Evolutionary conservation across 441 rosid genomes (phyloP).

Genomic region (Cnidoscolus chayamansa): DNA sequence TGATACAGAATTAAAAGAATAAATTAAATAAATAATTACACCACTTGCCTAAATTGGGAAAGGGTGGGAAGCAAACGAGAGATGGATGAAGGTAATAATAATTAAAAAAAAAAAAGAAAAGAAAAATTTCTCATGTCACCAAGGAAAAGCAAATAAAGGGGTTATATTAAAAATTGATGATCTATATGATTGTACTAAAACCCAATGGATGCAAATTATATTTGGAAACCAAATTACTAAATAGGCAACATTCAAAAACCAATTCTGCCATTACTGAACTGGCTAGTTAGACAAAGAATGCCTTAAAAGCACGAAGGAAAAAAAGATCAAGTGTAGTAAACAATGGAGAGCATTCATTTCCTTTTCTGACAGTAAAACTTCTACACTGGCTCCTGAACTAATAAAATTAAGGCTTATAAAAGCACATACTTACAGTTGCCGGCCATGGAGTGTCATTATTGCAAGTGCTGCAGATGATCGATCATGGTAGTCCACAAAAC

Average conservation of each 20-base stretch:
- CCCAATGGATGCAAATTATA: too few species aligned
- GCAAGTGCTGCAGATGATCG: constrained; percentile 85
- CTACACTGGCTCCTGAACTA: not conserved
- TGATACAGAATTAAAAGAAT: not conserved
- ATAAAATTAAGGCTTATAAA: constrained; percentile 6
- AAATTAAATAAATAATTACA: constrained; percentile 4
- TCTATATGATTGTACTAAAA: not conserved
- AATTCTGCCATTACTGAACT: not conserved
- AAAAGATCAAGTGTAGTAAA: not conserved
- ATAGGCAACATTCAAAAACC: not conserved
- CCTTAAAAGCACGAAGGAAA: not conserved
- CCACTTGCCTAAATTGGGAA: not conserved
- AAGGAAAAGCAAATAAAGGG: not conserved
- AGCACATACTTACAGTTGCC: constrained; percentile 64
- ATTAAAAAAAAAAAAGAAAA: too few species aligned
- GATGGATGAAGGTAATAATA: not conserved
- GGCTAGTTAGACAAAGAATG: not conserved
- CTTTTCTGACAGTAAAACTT: constrained; percentile 2
- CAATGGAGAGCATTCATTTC: not conserved
- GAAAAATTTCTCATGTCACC: too few species aligned
- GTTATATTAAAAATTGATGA: not conserved
- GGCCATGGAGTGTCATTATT: constrained; percentile 74
- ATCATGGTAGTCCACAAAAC: constrained; percentile 84
- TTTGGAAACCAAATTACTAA: constrained; percentile 3
- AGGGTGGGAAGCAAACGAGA: not conserved